These are phyloP conservation scores for Monascus ruber DNA, from an alignment of 2,329 filamentous ascomycete species.

Conservation along the genomic window DNA sequence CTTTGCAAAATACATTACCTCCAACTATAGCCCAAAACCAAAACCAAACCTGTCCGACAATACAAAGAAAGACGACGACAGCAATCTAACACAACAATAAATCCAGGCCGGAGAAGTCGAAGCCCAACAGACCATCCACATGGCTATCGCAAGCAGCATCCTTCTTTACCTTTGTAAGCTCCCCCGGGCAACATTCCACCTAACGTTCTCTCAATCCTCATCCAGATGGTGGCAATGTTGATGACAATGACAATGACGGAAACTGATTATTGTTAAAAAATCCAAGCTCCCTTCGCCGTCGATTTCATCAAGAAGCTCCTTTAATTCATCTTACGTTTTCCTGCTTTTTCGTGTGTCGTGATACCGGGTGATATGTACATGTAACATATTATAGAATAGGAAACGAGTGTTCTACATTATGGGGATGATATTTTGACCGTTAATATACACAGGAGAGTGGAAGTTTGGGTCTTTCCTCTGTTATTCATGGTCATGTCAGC, in stretches of 20 bases:
- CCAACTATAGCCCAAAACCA: neutral
- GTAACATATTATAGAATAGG: neutral
- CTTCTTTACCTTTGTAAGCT: slow-evolving; percentile 52
- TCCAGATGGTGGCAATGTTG: too few relatives aligned
- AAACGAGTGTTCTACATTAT: neutral
- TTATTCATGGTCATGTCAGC: too few relatives aligned
- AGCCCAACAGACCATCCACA: slow-evolving; percentile 43
- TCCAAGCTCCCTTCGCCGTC: slow-evolving; percentile 38
- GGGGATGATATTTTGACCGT: neutral
- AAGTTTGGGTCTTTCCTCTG: too few relatives aligned
- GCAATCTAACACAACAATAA: neutral
- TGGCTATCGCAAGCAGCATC: slow-evolving; percentile 42
- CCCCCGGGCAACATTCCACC: too few relatives aligned
- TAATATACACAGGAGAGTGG: too few relatives aligned
- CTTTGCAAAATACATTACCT: neutral
- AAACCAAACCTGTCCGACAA: neutral
- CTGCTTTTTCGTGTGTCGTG: slow-evolving; percentile 2
- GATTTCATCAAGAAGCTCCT: slow-evolving; percentile 39
- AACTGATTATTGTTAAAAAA: neutral
- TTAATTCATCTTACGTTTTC: slow-evolving; percentile 15
- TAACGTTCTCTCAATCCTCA: too few relatives aligned
- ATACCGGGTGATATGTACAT: neutral
- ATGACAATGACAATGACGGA: neutral
- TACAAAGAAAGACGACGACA: too few relatives aligned
- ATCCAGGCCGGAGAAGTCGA: slow-evolving; percentile 40